Base-by-base conservation (phyloP, 2,329 filamentous ascomycete species). In the Polytolypa hystricis region DNA sequence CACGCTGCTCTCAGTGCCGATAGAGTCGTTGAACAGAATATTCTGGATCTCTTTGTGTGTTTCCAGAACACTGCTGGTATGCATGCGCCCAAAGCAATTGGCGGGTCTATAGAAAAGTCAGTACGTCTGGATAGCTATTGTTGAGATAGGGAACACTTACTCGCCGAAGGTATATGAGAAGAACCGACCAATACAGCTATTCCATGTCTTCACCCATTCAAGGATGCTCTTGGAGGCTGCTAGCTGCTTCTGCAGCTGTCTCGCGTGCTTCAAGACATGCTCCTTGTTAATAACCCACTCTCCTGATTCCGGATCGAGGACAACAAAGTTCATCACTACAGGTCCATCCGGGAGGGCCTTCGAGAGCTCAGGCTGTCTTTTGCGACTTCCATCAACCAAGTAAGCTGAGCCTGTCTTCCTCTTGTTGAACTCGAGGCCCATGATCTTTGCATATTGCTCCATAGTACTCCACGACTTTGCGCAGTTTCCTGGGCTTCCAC, bases 201-300 rank as follows among this genome's bases (percentile, higher is more conserved):
- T 74, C 62, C 69, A 74, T 0, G 67, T 69, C 41, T 71, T 64
- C 3, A 74, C 62, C 61, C 67, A 73, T 11, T 64, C 59, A 33
- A 75, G 66, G 4, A 74, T 54, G 37, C 65, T 72, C 33, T 65
- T 60, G 20, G 64, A 66, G 4, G 52, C 50, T 1, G 51, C 43
- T 0, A 66, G 54, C 36, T 66, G 62, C 6, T 50, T 53, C n/a
- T 50, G 50, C 2, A 67, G 52, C 39, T 66, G 61, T 23, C 41
- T 33, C 31, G 63, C 52, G 36, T 67, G 63, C 16, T 55, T 45
- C 18, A 61, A 47, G 2, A 66, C 60, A 35, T 60, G 48, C 0
- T 40, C 27, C 10, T 58, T 48, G 34, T 67, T 59, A 27, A 66
- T 60, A 4, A 51, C 43, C 57, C 60, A 66, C 7, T 50, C 44